Percentiles rank a stretch among this genome's conserved stretches.
phyloP scores from a whole-genome alignment of 805 yeast species.

The Blastobotrys chiropterorum region DNA sequence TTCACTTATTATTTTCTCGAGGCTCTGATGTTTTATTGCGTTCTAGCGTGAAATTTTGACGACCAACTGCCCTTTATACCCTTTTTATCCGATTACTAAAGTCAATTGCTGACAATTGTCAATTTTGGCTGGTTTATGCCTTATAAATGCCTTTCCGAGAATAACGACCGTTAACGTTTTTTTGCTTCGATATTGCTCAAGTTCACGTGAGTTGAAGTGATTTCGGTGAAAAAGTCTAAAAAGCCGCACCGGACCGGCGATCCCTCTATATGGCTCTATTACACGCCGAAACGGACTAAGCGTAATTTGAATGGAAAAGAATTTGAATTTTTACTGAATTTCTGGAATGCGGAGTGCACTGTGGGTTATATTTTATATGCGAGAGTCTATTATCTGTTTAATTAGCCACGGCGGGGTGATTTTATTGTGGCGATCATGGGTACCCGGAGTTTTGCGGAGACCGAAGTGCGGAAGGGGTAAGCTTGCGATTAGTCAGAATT shows the following conservation, averaged over 20 bases:
- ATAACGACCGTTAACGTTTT: neutral
- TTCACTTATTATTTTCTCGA: neutral
- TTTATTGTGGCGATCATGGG: no score
- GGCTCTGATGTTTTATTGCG: neutral
- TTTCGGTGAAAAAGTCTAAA: neutral
- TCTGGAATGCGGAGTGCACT: no score
- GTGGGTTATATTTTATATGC: no score
- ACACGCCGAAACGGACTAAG: no score
- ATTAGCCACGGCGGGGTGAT: no score
- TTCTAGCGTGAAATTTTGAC: neutral
- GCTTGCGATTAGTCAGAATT: no score
- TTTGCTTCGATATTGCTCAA: neutral
- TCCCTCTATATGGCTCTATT: no score
- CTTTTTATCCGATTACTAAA: neutral
- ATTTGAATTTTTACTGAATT: no score
- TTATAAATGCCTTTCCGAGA: neutral
- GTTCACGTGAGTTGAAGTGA: slow-evolving; percentile 4
- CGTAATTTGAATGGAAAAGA: no score
- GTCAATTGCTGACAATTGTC: neutral
- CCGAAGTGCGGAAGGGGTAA: no score
- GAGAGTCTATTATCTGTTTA: no score
- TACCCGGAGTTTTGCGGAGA: no score
- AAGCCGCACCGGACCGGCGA: neutral
- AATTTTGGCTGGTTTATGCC: neutral
- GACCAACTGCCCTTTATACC: neutral